Evolutionary conservation across 2,329 filamentous ascomycete species (phyloP).

Genomic region (Talaromyces sp.): DNA sequence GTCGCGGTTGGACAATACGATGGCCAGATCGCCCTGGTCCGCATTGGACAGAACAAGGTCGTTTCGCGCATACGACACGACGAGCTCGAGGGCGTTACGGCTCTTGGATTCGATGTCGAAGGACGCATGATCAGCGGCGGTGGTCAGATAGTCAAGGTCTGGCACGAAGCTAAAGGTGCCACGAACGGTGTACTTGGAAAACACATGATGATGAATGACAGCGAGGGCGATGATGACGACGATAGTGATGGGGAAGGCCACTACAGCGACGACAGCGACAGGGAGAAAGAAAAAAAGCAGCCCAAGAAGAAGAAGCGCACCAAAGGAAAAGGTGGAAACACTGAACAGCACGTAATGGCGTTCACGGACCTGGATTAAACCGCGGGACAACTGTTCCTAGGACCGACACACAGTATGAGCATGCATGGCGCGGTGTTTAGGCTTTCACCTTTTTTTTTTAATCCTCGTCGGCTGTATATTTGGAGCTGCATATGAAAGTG

Average conservation of each 20-base stretch:
- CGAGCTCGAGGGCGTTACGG: slow-evolving; percentile 79
- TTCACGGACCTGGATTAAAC: slow-evolving; percentile 40
- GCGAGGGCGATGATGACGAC: slow-evolving; percentile 31
- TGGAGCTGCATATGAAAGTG: background rate
- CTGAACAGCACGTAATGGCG: slow-evolving; percentile 37
- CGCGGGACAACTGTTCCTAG: background rate
- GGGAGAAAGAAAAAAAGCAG: slow-evolving; percentile 41
- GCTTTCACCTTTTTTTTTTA: background rate
- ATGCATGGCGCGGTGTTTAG: background rate
- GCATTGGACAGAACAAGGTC: slow-evolving; percentile 69
- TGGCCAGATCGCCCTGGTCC: slow-evolving; percentile 71
- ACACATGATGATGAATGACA: slow-evolving; percentile 31
- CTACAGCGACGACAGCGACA: slow-evolving; percentile 43
- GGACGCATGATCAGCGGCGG: slow-evolving; percentile 88
- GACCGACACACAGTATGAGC: background rate
- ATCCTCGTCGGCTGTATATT: background rate
- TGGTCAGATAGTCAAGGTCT: slow-evolving; percentile 81
- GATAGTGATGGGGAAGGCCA: slow-evolving; percentile 41
- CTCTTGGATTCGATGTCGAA: slow-evolving; percentile 75
- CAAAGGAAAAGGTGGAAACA: slow-evolving; percentile 39
- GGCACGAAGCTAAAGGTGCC: slow-evolving; percentile 57
- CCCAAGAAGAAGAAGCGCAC: slow-evolving; percentile 46
- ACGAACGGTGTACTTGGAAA: slow-evolving; percentile 38
- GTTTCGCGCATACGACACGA: slow-evolving; percentile 68
- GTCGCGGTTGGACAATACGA: slow-evolving; percentile 78